phyloP scores from a whole-genome alignment of 805 yeast species.

The Clavispora santaluciae region DNA sequence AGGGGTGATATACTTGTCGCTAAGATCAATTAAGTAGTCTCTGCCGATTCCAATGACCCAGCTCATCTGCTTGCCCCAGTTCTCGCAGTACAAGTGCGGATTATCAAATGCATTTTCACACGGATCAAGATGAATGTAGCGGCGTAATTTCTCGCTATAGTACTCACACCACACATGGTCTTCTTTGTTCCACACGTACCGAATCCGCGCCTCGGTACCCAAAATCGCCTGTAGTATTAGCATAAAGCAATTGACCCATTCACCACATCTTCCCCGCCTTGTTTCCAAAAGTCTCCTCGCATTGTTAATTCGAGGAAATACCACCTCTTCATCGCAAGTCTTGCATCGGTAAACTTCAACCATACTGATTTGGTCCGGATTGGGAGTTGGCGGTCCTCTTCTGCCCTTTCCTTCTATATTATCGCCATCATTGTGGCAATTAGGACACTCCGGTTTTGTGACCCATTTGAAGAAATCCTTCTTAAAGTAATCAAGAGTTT shows the following conservation, averaged over 20 bases:
- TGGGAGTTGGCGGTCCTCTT: slow-evolving; percentile 31
- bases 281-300: slow-evolving; percentile 58
- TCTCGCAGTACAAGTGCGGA: slow-evolving; percentile 69
- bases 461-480: slow-evolving; percentile 81
- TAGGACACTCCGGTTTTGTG: slow-evolving; percentile 57
- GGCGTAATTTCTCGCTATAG: slow-evolving; percentile 50
- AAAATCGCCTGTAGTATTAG: slow-evolving; percentile 62
- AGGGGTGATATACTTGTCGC: slow-evolving; percentile 54
- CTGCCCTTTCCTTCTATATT: slow-evolving; percentile 37
- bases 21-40: slow-evolving; percentile 64
- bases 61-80: slow-evolving; percentile 95
- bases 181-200: slow-evolving; percentile 85
- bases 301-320: slow-evolving; percentile 77
- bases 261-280: slow-evolving; percentile 85
- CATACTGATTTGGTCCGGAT: slow-evolving; percentile 43
- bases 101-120: slow-evolving; percentile 86
- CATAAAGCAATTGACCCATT: slow-evolving; percentile 86
- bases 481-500: slow-evolving; percentile 48
- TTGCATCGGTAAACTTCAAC: slow-evolving; percentile 65
- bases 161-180: slow-evolving; percentile 98
- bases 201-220: slow-evolving; percentile 28
- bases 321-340: slow-evolving; percentile 40
- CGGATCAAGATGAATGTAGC: slow-evolving; percentile 88
- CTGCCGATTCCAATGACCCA: slow-evolving; percentile 69
- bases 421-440: slow-evolving; percentile 41